Conservation (phyloP, 139 green algal species). For the Closterium sp. region DNA sequence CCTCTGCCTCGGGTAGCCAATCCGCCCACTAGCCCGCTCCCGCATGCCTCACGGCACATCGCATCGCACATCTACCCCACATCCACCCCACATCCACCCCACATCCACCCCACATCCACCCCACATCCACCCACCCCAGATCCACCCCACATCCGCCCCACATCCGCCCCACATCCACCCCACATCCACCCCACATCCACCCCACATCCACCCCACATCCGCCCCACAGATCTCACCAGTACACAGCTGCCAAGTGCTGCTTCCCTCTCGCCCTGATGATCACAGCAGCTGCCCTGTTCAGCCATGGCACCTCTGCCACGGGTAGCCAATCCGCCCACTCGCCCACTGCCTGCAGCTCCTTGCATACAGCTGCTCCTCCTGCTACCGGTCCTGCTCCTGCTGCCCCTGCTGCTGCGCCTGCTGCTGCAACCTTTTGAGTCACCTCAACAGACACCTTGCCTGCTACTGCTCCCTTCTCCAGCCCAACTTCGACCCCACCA, state of each 20-base stretch:
- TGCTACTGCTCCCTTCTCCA: background rate
- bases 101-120: no score
- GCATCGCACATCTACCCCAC: background rate
- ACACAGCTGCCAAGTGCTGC: background rate
- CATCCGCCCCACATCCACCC: no score
- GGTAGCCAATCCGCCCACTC: background rate
- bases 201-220: background rate
- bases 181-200: background rate
- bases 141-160: background rate
- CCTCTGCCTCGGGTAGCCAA: no score
- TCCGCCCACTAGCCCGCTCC: no score
- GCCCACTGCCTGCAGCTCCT: background rate
- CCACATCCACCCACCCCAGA: no score
- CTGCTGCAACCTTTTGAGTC: no score
- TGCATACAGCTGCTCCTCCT: background rate
- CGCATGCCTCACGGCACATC: no score
- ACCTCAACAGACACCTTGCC: no score
- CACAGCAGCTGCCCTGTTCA: background rate
- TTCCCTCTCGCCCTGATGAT: background rate
- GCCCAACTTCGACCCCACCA: background rate
- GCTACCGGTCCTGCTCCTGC: background rate
- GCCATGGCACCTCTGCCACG: background rate
- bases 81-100: background rate
- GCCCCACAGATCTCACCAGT: background rate
- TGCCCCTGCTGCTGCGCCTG: background rate